Conservation (phyloP, 305 asterid genomes). For the Vinca major region DNA sequence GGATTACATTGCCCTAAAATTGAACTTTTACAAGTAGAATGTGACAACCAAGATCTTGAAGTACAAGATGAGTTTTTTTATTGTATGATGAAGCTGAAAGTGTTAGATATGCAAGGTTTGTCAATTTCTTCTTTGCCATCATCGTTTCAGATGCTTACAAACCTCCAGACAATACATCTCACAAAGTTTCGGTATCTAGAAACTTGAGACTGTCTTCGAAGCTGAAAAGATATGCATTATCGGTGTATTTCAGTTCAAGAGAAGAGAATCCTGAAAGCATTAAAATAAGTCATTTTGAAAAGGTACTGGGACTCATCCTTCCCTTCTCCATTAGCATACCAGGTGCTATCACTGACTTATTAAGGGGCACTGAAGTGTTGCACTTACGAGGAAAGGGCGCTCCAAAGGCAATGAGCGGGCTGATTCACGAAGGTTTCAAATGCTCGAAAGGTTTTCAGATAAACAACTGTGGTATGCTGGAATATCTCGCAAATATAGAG, state of each 20-base stretch:
- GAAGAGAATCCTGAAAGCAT: neutral
- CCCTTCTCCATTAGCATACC: neutral
- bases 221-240: neutral
- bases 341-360: neutral
- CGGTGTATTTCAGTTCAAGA: neutral
- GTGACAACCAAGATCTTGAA: neutral
- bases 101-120: constrained; percentile 6
- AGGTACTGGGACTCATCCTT: neutral
- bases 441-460: neutral
- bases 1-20: constrained; percentile 10
- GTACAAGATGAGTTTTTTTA: constrained; percentile 1
- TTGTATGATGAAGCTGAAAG: constrained; percentile 12
- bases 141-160: constrained; percentile 9
- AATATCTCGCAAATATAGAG: neutral
- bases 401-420: neutral
- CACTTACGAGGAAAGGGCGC: neutral
- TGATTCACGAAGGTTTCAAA: neutral
- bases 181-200: neutral
- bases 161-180: constrained; percentile 14
- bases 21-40: constrained; percentile 12
- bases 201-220: neutral
- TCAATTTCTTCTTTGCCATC: constrained; percentile 7
- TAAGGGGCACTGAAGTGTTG: neutral
- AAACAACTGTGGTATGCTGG: neutral
- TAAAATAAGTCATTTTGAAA: neutral